phyloP scores from a whole-genome alignment of 352 stramenopile species.

The Globisporangium iwayamae region DNA sequence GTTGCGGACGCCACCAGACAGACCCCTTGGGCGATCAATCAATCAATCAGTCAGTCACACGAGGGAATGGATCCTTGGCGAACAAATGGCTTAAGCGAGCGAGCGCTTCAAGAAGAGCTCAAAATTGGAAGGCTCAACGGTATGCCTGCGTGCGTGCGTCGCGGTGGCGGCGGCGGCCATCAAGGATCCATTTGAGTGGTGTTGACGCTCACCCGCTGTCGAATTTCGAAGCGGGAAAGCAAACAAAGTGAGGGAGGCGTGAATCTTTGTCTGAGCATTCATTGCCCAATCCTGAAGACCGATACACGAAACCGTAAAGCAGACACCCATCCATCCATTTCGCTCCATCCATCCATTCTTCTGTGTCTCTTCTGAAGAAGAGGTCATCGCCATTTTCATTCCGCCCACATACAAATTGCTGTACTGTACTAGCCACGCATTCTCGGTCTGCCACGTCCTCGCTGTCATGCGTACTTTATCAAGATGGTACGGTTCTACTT shows the following conservation, averaged over 20 bases:
- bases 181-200: not conserved
- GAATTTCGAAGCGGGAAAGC: not conserved
- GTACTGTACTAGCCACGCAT: slow-evolving; percentile 4
- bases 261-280: not conserved
- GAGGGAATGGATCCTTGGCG: not conserved
- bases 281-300: not conserved
- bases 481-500: not conserved
- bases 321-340: not conserved
- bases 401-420: not conserved
- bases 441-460: slow-evolving; percentile 18
- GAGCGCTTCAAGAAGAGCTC: too few relatives aligned
- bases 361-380: not conserved
- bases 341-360: slow-evolving; percentile 12
- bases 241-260: not conserved
- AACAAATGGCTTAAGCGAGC: not conserved
- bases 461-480: slow-evolving; percentile 19
- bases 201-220: not conserved
- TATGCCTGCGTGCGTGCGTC: not conserved
- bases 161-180: not conserved
- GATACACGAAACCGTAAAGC: not conserved
- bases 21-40: not conserved
- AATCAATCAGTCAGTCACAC: not conserved
- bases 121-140: too few relatives aligned
- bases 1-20: slow-evolving; percentile 7
- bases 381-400: not conserved